These are phyloP conservation scores for Elsinoe perseae DNA, from an alignment of 2,329 filamentous ascomycete genomes.

Conservation along the genomic window DNA sequence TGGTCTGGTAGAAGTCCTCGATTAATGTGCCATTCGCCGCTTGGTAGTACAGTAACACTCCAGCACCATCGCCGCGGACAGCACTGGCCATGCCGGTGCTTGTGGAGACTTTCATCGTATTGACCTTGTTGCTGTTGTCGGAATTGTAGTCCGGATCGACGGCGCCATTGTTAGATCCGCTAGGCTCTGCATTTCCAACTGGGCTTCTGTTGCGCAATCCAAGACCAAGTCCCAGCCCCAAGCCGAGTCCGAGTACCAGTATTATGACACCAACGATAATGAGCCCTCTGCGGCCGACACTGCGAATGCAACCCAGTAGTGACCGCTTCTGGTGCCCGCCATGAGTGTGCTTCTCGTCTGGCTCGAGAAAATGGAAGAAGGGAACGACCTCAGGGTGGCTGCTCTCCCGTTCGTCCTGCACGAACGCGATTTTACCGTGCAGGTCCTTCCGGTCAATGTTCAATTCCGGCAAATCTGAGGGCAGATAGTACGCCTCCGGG, in stretches of 20 bases:
- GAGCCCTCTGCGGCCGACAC: neutral
- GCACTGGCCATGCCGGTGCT: constrained; percentile 1
- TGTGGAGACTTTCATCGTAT: neutral
- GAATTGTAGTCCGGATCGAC: constrained; percentile 5
- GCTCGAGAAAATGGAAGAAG: neutral
- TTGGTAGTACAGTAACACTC: constrained; percentile 6
- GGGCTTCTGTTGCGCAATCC: neutral
- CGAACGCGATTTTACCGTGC: constrained; percentile 1
- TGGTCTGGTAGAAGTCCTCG: constrained; percentile 7
- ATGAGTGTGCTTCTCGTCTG: constrained; percentile 8
- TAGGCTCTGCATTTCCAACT: neutral
- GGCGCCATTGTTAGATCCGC: neutral
- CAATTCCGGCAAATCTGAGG: neutral
- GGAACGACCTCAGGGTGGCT: constrained; percentile 3
- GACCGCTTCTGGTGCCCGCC: neutral
- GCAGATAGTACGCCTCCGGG: constrained; percentile 1
- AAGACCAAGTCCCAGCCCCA: constrained; percentile 2
- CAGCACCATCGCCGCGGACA: neutral
- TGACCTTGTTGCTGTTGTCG: neutral
- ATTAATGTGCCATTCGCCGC: neutral
- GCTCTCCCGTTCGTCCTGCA: neutral
- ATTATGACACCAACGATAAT: neutral
- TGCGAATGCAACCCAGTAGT: neutral
- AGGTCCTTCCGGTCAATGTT: constrained; percentile 2
- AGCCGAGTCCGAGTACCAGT: neutral